Percentiles rank a stretch among this genome's conserved stretches.
phyloP scores from a whole-genome alignment of 2,329 filamentous ascomycete species.

The Mariannaea sp. region DNA sequence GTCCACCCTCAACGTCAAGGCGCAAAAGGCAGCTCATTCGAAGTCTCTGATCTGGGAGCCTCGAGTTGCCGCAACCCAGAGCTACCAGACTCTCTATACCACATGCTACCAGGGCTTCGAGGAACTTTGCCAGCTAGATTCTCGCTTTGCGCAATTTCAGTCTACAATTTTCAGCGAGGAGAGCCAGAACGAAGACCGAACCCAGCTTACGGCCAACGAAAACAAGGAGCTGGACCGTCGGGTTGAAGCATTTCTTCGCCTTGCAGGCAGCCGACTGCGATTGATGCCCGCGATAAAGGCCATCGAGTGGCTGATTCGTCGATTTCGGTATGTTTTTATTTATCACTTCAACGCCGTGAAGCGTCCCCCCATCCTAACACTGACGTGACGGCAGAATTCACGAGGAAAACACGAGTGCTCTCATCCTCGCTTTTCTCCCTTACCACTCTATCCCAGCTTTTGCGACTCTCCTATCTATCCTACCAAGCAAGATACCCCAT shows the following conservation, averaged over 20 bases:
- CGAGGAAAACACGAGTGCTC: slow-evolving; percentile 79
- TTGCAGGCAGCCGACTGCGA: slow-evolving; percentile 76
- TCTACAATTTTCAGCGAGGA: slow-evolving; percentile 89
- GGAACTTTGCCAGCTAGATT: slow-evolving; percentile 86
- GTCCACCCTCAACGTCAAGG: slow-evolving; percentile 88
- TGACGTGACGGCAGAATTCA: slow-evolving; percentile 77
- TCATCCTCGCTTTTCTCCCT: slow-evolving; percentile 87
- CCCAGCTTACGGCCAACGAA: slow-evolving; percentile 78
- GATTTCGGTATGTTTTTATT: slow-evolving; percentile 72
- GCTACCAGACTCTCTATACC: slow-evolving; percentile 84
- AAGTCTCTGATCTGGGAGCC: slow-evolving; percentile 95
- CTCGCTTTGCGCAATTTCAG: slow-evolving; percentile 75
- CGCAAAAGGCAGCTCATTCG: slow-evolving; percentile 87
- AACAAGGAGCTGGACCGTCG: slow-evolving; percentile 81
- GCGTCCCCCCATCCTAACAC: no score
- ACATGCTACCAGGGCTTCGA: slow-evolving; percentile 89
- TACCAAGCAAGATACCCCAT: slow-evolving; percentile 74
- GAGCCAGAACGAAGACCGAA: slow-evolving; percentile 86
- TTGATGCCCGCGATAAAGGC: slow-evolving; percentile 89
- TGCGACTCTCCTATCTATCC: slow-evolving; percentile 81
- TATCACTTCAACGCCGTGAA: no score
- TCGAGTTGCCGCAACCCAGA: slow-evolving; percentile 82
- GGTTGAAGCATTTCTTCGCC: slow-evolving; percentile 80
- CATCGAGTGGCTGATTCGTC: slow-evolving; percentile 90
- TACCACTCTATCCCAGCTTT: slow-evolving; percentile 90